phyloP scores from a whole-genome alignment of 1,284 basidiomycete species.

The Singerocomus rubriflavus region DNA sequence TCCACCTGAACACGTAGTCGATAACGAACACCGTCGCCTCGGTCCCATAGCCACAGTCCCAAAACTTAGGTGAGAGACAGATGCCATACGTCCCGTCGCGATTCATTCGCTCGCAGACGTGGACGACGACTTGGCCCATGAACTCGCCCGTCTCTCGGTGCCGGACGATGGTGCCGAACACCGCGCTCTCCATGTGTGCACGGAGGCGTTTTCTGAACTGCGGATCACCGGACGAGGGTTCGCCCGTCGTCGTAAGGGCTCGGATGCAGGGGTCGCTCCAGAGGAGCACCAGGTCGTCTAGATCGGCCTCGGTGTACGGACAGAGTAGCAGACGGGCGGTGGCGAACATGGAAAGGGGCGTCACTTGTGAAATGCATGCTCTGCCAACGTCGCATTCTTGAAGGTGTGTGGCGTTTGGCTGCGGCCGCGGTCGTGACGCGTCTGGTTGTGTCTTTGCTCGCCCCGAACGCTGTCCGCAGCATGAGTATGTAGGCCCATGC shows the following conservation, averaged over 20 bases:
- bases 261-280: conserved; percentile 36
- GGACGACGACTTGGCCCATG: conserved; percentile 37
- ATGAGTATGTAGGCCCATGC: background rate
- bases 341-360: conserved; percentile 18
- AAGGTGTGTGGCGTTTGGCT: conserved; percentile 3
- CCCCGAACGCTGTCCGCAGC: conserved; percentile 4
- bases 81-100: conserved; percentile 34
- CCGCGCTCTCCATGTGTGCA: conserved; percentile 28
- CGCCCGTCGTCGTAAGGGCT: conserved; percentile 29
- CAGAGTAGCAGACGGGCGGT: conserved; percentile 34
- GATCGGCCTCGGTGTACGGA: conserved; percentile 33
- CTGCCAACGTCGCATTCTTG: background rate
- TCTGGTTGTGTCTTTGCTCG: background rate
- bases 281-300: conserved; percentile 32
- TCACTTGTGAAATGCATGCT: conserved; percentile 27
- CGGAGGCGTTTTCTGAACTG: conserved; percentile 29
- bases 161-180: conserved; percentile 35
- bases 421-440: conserved; percentile 20
- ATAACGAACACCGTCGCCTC: conserved; percentile 34
- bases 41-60: conserved; percentile 35
- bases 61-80: conserved; percentile 30
- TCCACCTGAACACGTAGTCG: conserved; percentile 33
- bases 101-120: conserved; percentile 26
- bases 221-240: conserved; percentile 22
- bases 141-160: conserved; percentile 33